Base-by-base conservation (phyloP, 345 rosid genomes). In the Citrus sp. region DNA sequence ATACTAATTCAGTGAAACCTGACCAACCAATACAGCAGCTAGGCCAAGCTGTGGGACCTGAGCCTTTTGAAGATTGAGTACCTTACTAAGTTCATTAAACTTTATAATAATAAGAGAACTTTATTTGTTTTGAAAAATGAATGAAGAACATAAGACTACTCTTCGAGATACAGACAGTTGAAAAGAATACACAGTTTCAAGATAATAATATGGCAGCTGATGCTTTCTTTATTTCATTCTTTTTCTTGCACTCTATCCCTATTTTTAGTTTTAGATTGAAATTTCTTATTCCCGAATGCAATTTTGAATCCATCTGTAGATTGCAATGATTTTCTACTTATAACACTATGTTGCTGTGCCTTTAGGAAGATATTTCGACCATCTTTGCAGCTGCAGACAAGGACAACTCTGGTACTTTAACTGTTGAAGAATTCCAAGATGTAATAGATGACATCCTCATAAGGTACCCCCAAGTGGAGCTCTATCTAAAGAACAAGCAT, bases 311-410 rank as follows among this genome's bases (percentile, higher is more conserved):
- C 21, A 6, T 34, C 40, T 79, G 38, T 30, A 7, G 63, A 22
- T 27, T 35, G 59, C 69, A 37, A 22, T 38, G 30, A 32, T 56
- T 5, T 58, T 30, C 38, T 61, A 4, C 66, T 21, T 19, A 5
- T 72, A 42, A 35, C 27, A 19, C 38, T 51, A 18, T 75, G 30
- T 10, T 69, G 8, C 62, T 67, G 10, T 74, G n/a, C 68, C 54
- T 79, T 69, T 78, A 95, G 99, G 99, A 87, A 75, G 98, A 92
- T 76, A 87, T 92, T 51, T 80, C 76, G 1, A 58, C 82, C 77
- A 91, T 96, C 79, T 96, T 96, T 74, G 78, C 89, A 86, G 98
- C 90, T 64, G 98, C 98, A 14, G 99, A 96, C 79, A 84, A 82
- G 84, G 97, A 96, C 77, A 90, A 87, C 56, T 96, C 99, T 2